Percentiles rank a stretch among this genome's conserved stretches.
phyloP scores from a whole-genome alignment of 164 flowering plant genomes.

The Annona cherimola region DNA sequence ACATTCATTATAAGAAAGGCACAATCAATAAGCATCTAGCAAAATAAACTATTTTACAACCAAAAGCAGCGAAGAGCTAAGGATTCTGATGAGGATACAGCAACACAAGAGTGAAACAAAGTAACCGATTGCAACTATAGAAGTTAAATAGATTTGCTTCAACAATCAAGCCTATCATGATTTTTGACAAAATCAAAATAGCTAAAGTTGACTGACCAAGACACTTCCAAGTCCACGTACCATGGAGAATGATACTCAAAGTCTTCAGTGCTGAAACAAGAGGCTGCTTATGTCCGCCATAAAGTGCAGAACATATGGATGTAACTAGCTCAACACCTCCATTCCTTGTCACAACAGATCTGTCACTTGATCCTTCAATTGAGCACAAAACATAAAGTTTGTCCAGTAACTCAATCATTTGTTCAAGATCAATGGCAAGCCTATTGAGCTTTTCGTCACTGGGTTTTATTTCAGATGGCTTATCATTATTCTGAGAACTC shows the following conservation, averaged over 20 bases:
- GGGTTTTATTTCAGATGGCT: conserved; percentile 3
- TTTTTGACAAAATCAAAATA: not conserved
- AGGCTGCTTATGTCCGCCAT: conserved; percentile 13
- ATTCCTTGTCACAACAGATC: conserved; percentile 59
- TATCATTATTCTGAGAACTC: conserved; percentile 4
- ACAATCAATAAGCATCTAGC: no score
- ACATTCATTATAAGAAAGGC: no score
- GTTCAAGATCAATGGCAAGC: conserved; percentile 19
- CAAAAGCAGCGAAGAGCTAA: no score
- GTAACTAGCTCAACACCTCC: conserved; percentile 71
- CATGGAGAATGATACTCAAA: conserved; percentile 53
- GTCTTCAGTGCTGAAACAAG: conserved; percentile 48
- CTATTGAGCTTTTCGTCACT: not conserved
- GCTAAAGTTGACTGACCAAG: not conserved
- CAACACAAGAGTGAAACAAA: no score
- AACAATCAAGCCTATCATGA: not conserved
- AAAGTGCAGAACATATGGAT: conserved; percentile 51
- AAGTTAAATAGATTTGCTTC: not conserved
- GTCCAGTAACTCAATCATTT: conserved; percentile 39
- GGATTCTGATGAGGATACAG: no score
- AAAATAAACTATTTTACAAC: no score
- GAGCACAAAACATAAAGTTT: conserved; percentile 43
- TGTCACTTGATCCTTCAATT: conserved; percentile 48
- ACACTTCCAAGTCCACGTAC: conserved; percentile 28
- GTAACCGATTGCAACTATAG: not conserved